A percentile compares a stretch with the other conserved stretches of the same genome.
These are phyloP conservation scores for Mycena chlorophos DNA, from an alignment of 768 basidiomycete species.

Conservation along the genomic window DNA sequence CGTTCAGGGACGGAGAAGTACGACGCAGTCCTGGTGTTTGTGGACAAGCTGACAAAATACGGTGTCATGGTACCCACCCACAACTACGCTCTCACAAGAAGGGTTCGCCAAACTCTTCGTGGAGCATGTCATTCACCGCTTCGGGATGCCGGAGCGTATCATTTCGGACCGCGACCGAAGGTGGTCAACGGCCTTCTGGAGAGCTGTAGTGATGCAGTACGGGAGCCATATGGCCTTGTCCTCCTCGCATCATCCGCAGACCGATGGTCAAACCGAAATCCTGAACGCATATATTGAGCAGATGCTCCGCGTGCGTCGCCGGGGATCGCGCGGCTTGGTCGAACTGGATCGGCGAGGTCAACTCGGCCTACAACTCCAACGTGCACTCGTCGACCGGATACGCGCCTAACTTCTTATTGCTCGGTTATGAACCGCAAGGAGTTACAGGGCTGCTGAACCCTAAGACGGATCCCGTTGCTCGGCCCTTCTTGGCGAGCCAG, in stretches of 20 bases:
- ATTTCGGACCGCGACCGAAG: no score
- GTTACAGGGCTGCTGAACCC: slow-evolving; percentile 5
- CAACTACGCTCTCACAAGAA: slow-evolving; percentile 4
- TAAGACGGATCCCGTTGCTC: background rate
- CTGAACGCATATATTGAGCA: slow-evolving; percentile 31
- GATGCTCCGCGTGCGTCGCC: slow-evolving; percentile 29
- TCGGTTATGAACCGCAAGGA: slow-evolving; percentile 28
- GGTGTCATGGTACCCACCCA: slow-evolving; percentile 33
- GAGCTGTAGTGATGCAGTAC: background rate
- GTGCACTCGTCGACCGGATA: slow-evolving; percentile 26
- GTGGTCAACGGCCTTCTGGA: slow-evolving; percentile 23
- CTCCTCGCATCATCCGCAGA: slow-evolving; percentile 38
- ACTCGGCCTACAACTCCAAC: slow-evolving; percentile 34
- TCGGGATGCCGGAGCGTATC: slow-evolving; percentile 7
- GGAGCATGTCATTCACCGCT: slow-evolving; percentile 4
- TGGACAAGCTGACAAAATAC: slow-evolving; percentile 35
- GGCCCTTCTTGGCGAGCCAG: slow-evolving; percentile 10
- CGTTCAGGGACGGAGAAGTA: slow-evolving; percentile 22
- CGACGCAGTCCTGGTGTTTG: slow-evolving; percentile 24
- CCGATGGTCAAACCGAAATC: slow-evolving; percentile 37
- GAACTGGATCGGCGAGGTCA: slow-evolving; percentile 24
- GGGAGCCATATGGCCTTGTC: slow-evolving; percentile 17
- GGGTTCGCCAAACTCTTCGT: slow-evolving; percentile 12
- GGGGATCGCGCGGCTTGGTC: no score
- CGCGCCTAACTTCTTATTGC: slow-evolving; percentile 30